phyloP scores from a whole-genome alignment of 2,329 filamentous ascomycete species.

The Onygenales sp. region DNA sequence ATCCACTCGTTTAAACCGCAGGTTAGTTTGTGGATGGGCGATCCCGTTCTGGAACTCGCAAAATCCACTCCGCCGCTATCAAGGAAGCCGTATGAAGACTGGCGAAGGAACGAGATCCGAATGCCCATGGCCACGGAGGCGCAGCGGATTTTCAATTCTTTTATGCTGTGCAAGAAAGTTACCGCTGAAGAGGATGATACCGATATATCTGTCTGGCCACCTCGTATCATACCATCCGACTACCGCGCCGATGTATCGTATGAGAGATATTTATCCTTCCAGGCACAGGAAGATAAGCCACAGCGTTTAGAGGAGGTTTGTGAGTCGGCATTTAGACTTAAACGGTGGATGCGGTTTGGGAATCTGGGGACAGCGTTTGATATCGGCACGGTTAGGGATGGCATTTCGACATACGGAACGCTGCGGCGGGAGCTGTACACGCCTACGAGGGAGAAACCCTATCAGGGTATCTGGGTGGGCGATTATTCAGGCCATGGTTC shows the following conservation, averaged over 20 bases:
- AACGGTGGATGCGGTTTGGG: slow-evolving; percentile 63
- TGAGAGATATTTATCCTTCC: slow-evolving; percentile 33
- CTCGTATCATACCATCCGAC: slow-evolving; percentile 55
- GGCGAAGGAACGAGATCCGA: slow-evolving; percentile 34
- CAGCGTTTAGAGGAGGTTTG: slow-evolving; percentile 50
- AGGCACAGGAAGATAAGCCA: slow-evolving; percentile 37
- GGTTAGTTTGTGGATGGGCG: slow-evolving; percentile 63
- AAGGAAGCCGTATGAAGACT: slow-evolving; percentile 10
- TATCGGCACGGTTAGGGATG: slow-evolving; percentile 39
- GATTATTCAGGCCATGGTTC: slow-evolving; percentile 83
- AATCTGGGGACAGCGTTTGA: slow-evolving; percentile 16
- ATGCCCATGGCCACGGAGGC: slow-evolving; percentile 46
- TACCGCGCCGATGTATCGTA: slow-evolving; percentile 45
- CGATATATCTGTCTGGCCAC: slow-evolving; percentile 60
- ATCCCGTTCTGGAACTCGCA: slow-evolving; percentile 55
- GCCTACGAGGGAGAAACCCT: slow-evolving; percentile 70
- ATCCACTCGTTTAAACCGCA: slow-evolving; percentile 65
- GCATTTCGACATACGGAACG: slow-evolving; percentile 58
- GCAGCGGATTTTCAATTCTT: slow-evolving; percentile 53
- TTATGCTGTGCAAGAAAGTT: slow-evolving; percentile 53
- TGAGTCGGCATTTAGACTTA: slow-evolving; percentile 61
- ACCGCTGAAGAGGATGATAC: slow-evolving; percentile 11
- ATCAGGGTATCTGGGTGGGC: slow-evolving; percentile 83
- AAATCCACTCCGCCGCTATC: slow-evolving; percentile 13
- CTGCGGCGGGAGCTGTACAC: slow-evolving; percentile 67